Evolutionary conservation across 2,329 filamentous ascomycete genomes (phyloP), one percentile per base, ranked within the genome.

Genomic region (Laburnicola sp.): DNA sequence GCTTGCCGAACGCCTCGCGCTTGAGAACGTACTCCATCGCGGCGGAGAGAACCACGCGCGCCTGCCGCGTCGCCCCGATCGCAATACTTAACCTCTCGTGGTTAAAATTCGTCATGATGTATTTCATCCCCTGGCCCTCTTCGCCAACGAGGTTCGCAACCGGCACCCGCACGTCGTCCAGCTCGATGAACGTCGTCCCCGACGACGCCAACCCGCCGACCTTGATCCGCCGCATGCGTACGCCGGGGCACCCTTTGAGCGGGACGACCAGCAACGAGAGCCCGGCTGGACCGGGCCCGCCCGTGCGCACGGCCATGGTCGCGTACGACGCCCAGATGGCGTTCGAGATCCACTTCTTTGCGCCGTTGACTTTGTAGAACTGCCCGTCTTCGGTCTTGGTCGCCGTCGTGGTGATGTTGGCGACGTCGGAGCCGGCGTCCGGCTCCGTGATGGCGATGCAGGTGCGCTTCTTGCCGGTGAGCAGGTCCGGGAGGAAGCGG

Each of bases 371-470:
- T 40, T 91, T 79, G 65, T 87, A 91, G 62, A 83, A 75, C 66
- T 84, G 85, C 8, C 87, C 86, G 63, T 87, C 84, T 0, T 76
- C 64, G 5, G 78, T 81, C 68, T 84, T 86, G 3, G 71, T 75
- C 2, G 87, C 88, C 0, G 83, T 87, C 0, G 87, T 90, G 3
- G 80, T 79, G 57, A 91, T 87, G 62, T 86, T 87, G 5, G 86
- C 86, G 1, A 91, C 88, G 65, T 91, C 88, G 45, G 81, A 85
- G 0, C 88, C 88, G 0, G 87, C 87, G 45, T 83, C 84, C 0
- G 88, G 88, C 66, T 92, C 88, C 0, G 88, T 92, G 60, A 92
- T 90, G 6, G 88, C 88, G 58, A 92, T 89, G 63, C 88, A 91
- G 11, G 79, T 78, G 37, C 87, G 77, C 72, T 85, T 89, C 64